A percentile compares a stretch with the other conserved stretches of the same genome.
phyloP scores from a whole-genome alignment of 2,329 filamentous ascomycete genomes.

The Cladophialophora psammophila region DNA sequence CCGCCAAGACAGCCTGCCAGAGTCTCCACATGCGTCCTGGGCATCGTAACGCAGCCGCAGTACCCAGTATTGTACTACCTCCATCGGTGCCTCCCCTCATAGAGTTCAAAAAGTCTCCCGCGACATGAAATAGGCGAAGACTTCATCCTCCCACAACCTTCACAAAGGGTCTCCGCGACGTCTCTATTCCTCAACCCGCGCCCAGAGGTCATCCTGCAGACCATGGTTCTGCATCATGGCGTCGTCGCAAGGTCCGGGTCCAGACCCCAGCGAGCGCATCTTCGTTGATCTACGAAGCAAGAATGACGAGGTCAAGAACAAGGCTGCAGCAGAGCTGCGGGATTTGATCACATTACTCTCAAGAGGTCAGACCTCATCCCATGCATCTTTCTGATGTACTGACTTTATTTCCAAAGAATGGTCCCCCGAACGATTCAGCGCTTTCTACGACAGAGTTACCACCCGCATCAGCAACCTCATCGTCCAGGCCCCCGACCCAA shows the following conservation, averaged over 20 bases:
- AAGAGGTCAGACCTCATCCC: conserved; percentile 48
- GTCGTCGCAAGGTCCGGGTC: conserved; percentile 55
- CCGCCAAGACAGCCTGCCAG: background rate
- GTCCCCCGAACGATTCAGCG: conserved; percentile 77
- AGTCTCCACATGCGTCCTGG: background rate
- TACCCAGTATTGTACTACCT: background rate
- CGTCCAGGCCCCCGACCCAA: conserved; percentile 82
- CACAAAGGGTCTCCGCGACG: background rate
- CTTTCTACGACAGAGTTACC: conserved; percentile 72
- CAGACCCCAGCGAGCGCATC: conserved; percentile 62
- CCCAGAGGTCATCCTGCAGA: conserved; percentile 24
- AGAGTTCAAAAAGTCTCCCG: background rate
- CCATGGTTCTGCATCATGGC: conserved; percentile 49
- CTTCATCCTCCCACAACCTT: background rate
- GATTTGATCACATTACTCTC: conserved; percentile 56
- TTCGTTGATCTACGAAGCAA: conserved; percentile 66
- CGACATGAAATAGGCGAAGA: background rate
- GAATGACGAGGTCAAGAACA: conserved; percentile 57
- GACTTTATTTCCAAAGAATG: conserved; percentile 65
- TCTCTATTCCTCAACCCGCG: background rate
- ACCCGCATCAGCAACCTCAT: conserved; percentile 74
- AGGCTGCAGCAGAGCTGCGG: conserved; percentile 57
- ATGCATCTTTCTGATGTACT: conserved; percentile 15
- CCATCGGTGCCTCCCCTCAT: background rate
- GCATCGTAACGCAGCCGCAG: background rate